Base-by-base conservation (phyloP, 2,329 filamentous ascomycete species). In the Beauveria sp. region DNA sequence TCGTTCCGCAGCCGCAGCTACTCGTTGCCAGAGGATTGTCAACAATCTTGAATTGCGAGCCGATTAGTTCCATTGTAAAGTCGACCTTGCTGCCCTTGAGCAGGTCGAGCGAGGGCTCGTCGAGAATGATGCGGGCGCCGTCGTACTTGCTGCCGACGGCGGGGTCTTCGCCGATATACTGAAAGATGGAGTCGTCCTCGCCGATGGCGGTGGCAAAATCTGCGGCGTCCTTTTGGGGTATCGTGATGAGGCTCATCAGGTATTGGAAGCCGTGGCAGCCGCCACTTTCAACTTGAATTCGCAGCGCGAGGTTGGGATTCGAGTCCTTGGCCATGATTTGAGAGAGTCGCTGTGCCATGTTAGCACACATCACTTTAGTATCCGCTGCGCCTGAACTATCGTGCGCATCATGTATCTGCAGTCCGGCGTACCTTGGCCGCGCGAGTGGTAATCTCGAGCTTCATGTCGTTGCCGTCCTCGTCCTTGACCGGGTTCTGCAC, bases 191-290 rank as follows among this genome's bases (percentile, higher is more conserved):
- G 71, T 99, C 95, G 68, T 98, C 95, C 63, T 92, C 87, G 28
- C 83, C 73, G 7, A 81, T 67, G 6, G 71, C 66, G 1, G 75
- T 69, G 7, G 72, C 68, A 67, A 69, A 70, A 30, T 74, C 69
- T 5, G 72, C 68, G 0, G 72, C 64, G 18, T 72, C 71, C 52
- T 72, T 68, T 6, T 71, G 63, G 0, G 85, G 85, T 1, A 88
- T 75, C 0, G 83, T 85, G 2, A 91, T 88, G 4, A 98, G 81
- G 18, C 87, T 90, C 90, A 99, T 96, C 52, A 96, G 78, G 72
- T 99, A 99, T 73, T 99, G 95, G 74, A 99, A 99, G 55, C 95
- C 95, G 75, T 99, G 95, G 74, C 95, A 99, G 61, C 95, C 95
- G 65, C 95, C 95, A 61, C 89, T 91, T 71, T 96, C 92, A 62